Evolutionary conservation across 495 filamentous ascomycete species (phyloP), one percentile per base, ranked within the genome.

Genomic region (Penicillium paxilli): DNA sequence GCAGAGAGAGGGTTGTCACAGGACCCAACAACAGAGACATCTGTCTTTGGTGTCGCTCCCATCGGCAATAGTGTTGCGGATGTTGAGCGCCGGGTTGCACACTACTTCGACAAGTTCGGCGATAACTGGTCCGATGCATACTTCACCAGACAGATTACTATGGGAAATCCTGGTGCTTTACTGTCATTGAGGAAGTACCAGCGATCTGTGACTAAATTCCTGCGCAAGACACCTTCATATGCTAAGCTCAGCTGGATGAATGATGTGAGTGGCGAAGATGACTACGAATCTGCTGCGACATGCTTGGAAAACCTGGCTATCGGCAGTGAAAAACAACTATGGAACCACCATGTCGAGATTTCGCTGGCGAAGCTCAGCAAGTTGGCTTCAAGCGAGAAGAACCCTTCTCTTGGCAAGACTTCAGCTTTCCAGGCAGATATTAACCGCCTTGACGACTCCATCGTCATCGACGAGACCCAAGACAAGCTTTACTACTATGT

Each of bases 241-340:
- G 83, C 85, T 33, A 89, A 88, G 59, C 68, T 97, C n/a, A 80
- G 86, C 33, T 98, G 94, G 94, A 93, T 98, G 70, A 93, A 98
- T 68, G 92, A 96, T 61, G 83, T 96, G 17, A 71, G 81, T 47
- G 76, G 82, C 19, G 86, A 91, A 64, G 77, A 84, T 49, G 82
- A 94, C 47, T 93, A 88, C 57, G 73, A 80, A 26, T 76, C 76
- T 51, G 92, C 93, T 12, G 85, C 85, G 9, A 68, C 81, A 24
- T 85, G 80, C 1, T 79, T 98, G 23, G 69, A 87, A 23, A 69
- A 80, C 9, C 70, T 89, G 4, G 91, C 88, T 9, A 68, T 83
- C 28, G 71, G 75, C 23, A 79, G 80, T 38, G 90, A 96, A 62
- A 79, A 81, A 38, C 84, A 91, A 45, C 66, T 93, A 9, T 96